phyloP scores from a whole-genome alignment of 2,329 filamentous ascomycete species.

The Sporothrix mexicana region DNA sequence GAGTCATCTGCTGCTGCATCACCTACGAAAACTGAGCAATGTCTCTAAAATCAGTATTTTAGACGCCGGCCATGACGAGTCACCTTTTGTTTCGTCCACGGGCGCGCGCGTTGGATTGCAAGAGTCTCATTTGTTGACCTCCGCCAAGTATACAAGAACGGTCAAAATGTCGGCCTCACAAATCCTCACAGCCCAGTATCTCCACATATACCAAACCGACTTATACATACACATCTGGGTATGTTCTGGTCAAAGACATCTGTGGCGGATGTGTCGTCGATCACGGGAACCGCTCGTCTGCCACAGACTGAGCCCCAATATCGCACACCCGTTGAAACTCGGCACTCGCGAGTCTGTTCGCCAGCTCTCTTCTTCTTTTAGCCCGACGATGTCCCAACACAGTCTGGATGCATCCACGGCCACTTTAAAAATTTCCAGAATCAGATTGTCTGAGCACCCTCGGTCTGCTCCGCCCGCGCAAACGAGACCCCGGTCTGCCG shows the following conservation, averaged over 20 bases:
- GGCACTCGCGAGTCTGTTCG: neutral
- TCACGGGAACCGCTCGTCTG: neutral
- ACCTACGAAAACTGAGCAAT: neutral
- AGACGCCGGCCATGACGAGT: neutral
- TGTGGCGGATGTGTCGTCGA: neutral
- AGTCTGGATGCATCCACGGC: neutral
- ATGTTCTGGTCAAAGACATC: neutral
- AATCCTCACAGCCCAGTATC: neutral
- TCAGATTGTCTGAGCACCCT: neutral
- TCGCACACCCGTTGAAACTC: neutral
- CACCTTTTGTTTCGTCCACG: slow-evolving; percentile 8
- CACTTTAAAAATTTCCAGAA: neutral
- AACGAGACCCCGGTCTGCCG: neutral
- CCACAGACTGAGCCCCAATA: neutral
- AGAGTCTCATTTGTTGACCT: neutral
- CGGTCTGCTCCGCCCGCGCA: neutral
- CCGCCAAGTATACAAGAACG: neutral
- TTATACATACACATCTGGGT: neutral
- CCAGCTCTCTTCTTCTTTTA: neutral
- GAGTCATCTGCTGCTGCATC: neutral
- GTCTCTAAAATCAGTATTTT: neutral
- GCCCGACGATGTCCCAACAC: neutral
- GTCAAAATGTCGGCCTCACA: neutral
- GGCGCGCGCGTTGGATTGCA: neutral
- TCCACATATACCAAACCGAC: no score